phyloP scores from a whole-genome alignment of 345 rosid species.

The Arabidopsis thaliana region DNA sequence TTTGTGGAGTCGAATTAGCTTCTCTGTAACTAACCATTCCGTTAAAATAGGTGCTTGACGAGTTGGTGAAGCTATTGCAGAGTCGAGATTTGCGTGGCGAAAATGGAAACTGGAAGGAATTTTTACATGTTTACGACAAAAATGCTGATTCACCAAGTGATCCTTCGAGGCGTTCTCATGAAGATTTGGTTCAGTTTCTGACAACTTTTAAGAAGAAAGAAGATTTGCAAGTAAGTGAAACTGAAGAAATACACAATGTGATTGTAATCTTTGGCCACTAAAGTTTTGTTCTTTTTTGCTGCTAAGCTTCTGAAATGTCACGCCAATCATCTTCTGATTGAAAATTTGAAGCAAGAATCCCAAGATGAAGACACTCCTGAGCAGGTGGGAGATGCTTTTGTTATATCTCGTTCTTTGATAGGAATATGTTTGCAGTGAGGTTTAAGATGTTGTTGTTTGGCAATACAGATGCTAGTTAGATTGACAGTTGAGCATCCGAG shows the following conservation, averaged over 20 bases:
- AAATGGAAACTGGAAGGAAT: conserved; percentile 69
- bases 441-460: conserved; percentile 47
- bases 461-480: conserved; percentile 71
- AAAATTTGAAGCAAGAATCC: conserved; percentile 48
- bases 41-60: conserved; percentile 56
- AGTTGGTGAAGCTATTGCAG: conserved; percentile 61
- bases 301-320: conserved; percentile 41
- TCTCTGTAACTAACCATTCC: not conserved
- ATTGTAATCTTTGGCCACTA: not conserved
- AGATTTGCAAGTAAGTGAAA: not conserved
- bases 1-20: not conserved
- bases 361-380: conserved; percentile 50
- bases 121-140: conserved; percentile 52
- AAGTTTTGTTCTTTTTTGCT: not conserved
- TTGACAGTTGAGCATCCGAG: conserved; percentile 68
- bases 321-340: conserved; percentile 46
- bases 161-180: conserved; percentile 57
- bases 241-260: not conserved
- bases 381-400: conserved; percentile 51
- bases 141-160: conserved; percentile 59
- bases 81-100: conserved; percentile 55
- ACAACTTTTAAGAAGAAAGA: conserved; percentile 52
- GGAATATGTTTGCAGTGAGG: not conserved
- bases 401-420: not conserved
- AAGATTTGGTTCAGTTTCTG: conserved; percentile 55